A percentile compares a stretch with the other conserved stretches of the same genome.
phyloP scores from a whole-genome alignment of 176 grass and related monocot species.

The Oryza officinalis region DNA sequence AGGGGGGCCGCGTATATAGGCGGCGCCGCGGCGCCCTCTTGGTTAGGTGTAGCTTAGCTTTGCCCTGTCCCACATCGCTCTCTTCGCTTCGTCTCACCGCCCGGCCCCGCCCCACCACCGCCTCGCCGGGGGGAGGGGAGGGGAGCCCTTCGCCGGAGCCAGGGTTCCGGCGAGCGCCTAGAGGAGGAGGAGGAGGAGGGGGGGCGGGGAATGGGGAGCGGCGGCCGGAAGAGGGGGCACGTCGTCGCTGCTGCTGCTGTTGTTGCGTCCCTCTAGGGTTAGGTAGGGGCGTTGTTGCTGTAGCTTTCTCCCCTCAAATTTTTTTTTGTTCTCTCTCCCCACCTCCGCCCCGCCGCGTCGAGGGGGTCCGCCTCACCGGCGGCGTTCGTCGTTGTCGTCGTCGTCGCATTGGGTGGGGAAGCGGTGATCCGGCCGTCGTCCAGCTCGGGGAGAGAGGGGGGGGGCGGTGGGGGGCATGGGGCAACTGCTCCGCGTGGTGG shows the following conservation, averaged over 20 bases:
- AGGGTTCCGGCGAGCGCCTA: conserved; percentile 28
- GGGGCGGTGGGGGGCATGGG: conserved; percentile 25
- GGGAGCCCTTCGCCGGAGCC: conserved; percentile 30
- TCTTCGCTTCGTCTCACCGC: conserved; percentile 39
- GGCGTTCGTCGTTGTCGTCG: neutral
- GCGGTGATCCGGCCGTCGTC: conserved; percentile 38
- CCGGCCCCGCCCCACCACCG: conserved; percentile 8
- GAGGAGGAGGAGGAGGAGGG: neutral
- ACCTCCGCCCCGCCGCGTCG: neutral
- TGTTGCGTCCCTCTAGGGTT: conserved; percentile 51
- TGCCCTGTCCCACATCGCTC: neutral
- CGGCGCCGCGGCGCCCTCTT: neutral
- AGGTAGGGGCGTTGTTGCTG: conserved; percentile 23
- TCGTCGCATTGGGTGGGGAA: conserved; percentile 36
- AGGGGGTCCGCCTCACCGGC: neutral
- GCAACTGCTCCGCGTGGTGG: neutral
- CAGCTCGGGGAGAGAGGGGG: neutral
- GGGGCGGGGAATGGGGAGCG: conserved; percentile 33
- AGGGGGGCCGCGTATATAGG: neutral
- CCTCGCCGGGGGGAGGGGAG: conserved; percentile 24
- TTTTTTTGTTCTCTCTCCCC: neutral
- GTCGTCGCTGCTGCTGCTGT: neutral
- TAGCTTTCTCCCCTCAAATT: conserved; percentile 21
- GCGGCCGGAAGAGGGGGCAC: neutral
- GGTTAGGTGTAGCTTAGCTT: conserved; percentile 25